Evolutionary conservation across 495 filamentous ascomycete species (phyloP), one percentile per base, ranked within the genome.

Genomic region (Hypoxylon intermedium): DNA sequence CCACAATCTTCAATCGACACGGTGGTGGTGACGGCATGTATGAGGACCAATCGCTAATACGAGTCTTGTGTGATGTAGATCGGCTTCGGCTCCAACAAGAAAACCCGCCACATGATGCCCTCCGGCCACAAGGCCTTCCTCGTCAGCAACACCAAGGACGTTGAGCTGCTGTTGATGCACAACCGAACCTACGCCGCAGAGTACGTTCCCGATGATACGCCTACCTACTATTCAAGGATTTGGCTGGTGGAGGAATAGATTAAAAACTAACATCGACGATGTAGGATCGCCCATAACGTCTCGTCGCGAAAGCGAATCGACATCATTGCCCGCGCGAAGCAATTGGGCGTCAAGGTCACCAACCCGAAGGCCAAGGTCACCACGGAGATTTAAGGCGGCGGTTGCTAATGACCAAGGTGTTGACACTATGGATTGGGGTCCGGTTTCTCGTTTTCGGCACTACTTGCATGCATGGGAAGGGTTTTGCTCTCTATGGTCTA

Each of bases 51-150:
- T 55, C n/a, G 24, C 62, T 61, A 54, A 56, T 43, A 43, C 23
- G 3, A 58, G 9, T 53, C 7, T n/a, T 42, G 63, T 9, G 57
- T 36, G 58, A 58, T 30, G 36, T 71, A 96, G 93, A 98, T 98
- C 77, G 94, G 94, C 67, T 98, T 92, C 77, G 93, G 94, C 67
- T 90, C 86, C 79, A 97, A 98, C 88, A 94, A 88, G 86, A 98
- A 97, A 87, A 98, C 94, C 73, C 86, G 89, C 63, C 92, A 98
- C 84, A 87, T 97, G 85, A 96, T 93, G 87, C 95, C 94, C 74
- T 96, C 92, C 71, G 94, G 94, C 81, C 94, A 97, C 87, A 98
- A 98, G 85, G 92, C 94, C 57, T 98, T 98, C 87, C 87, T 98
- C 75, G 94, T 98, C 80, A 88, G 91, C 85, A 98, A 97, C 86